Evolutionary conservation across 805 yeast species (phyloP).

Genomic region (Saccharomycopsis oosterbeekiorum): DNA sequence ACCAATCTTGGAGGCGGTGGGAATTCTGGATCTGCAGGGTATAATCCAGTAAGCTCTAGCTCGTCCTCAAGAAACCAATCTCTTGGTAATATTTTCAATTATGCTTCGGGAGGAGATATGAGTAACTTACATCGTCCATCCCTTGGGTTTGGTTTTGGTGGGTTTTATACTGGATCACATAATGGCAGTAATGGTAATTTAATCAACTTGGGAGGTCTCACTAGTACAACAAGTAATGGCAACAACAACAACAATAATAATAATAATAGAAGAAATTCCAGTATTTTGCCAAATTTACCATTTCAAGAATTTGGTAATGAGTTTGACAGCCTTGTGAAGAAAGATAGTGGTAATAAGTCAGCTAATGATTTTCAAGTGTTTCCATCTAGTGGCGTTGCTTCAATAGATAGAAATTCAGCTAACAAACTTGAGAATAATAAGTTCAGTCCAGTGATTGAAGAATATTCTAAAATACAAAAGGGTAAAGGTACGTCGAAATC

Average conservation of each 20-base stretch:
- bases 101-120: conserved; percentile 2
- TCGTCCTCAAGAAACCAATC: conserved; percentile 14
- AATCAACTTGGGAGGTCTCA: neutral
- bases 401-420: neutral
- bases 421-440: neutral
- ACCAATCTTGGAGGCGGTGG: neutral
- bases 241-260: conserved; percentile 19
- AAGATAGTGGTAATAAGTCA: conserved; percentile 24
- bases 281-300: conserved; percentile 24
- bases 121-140: conserved; percentile 7
- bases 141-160: conserved; percentile 2
- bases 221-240: conserved; percentile 18
- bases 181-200: neutral
- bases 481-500: neutral
- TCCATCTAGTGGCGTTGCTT: neutral
- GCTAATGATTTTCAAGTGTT: conserved; percentile 7
- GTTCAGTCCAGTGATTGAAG: neutral
- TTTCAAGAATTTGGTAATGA: conserved; percentile 24
- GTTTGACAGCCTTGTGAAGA: conserved; percentile 28
- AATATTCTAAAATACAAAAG: neutral
- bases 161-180: neutral
- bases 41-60: neutral
- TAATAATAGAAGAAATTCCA: conserved; percentile 23
- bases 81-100: conserved; percentile 9
- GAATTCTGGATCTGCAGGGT: neutral